Base-by-base conservation (phyloP, 257 asterid genomes). In the Salvia rosmarinus region DNA sequence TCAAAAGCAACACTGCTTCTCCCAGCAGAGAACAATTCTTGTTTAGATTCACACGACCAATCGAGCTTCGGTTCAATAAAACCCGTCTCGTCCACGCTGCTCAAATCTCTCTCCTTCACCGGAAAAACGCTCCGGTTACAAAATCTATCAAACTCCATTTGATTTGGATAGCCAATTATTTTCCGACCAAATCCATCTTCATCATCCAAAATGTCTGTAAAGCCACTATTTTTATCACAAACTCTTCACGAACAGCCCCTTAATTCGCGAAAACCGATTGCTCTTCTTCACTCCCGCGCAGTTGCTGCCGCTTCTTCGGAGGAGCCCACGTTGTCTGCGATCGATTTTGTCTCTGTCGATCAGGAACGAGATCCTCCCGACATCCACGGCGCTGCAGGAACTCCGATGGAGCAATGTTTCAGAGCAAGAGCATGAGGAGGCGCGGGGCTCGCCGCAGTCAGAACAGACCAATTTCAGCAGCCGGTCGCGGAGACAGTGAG, bases 371-470 rank as follows among this genome's bases (percentile, higher is more conserved):
- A 89, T 71, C 60, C 98, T 77, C 3, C 94, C 95, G 1, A 86
- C 82, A 7, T 91, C 95, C 56, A 79, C 79, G 1, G 78, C 67
- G 59, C 88, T 80, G 23, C 88, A 89, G 0, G 97, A 91, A 35
- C 83, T 86, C 3, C 87, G 79, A 42, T 82, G 69, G 92, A 83
- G 14, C 12, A 89, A 79, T 12, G 82, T 69, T 32, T 85, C 90
- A 0, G 96, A 85, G 81, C 97, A 90, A 30, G 96, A 85, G 59
- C 96, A 90, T 0, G 91, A 85, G 39, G 94, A 84, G 6, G 86
- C 80, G 10, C 97, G 80, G 68, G 85, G 90, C 28, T 87, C 91
- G 39, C 98, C 97, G 71, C 98, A 93, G 13, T 93, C 97, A 0
- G 94, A 78, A 74, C 98, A 93, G 2, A 89, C 87, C 54, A 93